A percentile compares a stretch with the other conserved stretches of the same genome.
These are phyloP conservation scores for Scenedesmus sp. DNA, from an alignment of 163 green algal genomes.

Conservation along the genomic window DNA sequence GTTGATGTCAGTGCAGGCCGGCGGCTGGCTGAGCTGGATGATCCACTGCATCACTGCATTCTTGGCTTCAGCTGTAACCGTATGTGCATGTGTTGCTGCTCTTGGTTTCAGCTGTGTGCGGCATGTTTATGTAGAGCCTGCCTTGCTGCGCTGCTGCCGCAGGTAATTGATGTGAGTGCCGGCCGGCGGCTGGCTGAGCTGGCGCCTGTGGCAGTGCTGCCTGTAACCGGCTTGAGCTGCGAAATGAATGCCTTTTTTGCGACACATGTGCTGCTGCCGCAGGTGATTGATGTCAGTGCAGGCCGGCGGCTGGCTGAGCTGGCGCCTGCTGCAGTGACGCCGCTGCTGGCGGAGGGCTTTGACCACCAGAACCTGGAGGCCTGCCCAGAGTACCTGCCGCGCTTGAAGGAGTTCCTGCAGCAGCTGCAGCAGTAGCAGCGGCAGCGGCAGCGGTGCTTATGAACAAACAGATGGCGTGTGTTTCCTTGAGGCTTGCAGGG, in stretches of 20 bases:
- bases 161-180: slow-evolving; percentile 76
- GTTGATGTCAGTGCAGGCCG: slow-evolving; percentile 74
- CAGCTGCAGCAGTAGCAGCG: not conserved
- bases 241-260: too few species aligned
- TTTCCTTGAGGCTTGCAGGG: not conserved
- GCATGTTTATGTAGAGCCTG: too few species aligned
- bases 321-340: slow-evolving; percentile 64
- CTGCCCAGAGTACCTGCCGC: slow-evolving; percentile 64
- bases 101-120: too few species aligned
- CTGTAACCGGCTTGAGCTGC: too few species aligned
- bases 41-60: too few species aligned
- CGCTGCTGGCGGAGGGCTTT: slow-evolving; percentile 79
- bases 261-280: not conserved
- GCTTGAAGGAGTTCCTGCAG: slow-evolving; percentile 60
- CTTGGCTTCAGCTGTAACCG: too few species aligned
- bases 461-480: not conserved
- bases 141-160: not conserved
- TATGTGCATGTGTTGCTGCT: not conserved
- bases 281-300: slow-evolving; percentile 77
- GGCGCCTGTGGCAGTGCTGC: not conserved
- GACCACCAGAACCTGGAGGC: slow-evolving; percentile 86
- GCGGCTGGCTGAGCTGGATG: slow-evolving; percentile 65
- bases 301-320: slow-evolving; percentile 71
- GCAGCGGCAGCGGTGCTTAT: not conserved
- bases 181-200: slow-evolving; percentile 71